Base-by-base conservation (phyloP, 2,329 filamentous ascomycete genomes). In the Xylariomycetidae sp. region DNA sequence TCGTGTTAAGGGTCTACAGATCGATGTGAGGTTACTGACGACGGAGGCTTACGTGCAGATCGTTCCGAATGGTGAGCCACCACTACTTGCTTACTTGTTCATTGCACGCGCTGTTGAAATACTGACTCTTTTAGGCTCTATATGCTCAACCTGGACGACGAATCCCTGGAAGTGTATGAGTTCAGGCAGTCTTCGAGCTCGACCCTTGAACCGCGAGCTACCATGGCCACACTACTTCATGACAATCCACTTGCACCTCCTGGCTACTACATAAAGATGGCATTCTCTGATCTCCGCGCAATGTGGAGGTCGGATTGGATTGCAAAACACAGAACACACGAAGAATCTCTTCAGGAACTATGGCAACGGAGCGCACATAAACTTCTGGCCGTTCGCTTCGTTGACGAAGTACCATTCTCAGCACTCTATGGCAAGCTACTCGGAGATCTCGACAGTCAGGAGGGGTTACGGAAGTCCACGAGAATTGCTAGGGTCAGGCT, bases 181-280 rank as follows among this genome's bases (percentile, higher is more conserved):
- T 45, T 41, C 22, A 33, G 29, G 22, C n/a, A n/a, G n/a, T n/a
- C n/a, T n/a, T 19, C 35, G 15, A 32, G 38, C 12, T 33, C 14
- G 9, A 9, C 20, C 10, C 2, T 18, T 5, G 19, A 19, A 14
- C 6, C 19, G 9, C 25, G 35, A 17, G 32, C 35, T 13, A 38
- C 30, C 12, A 30, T 40, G 16, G 13, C 32, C 9, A 25, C 34
- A 13, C 30, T 43, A 6, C 35, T 37, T 15, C 3, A 20, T 23
- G 6, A 10, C 3, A 30, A 22, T 15, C 39, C 35, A 10, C 7
- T 13, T 3, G 31, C 22, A 7, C 28, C 36, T 8, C 39, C 34
- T 3, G 39, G 42, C 10, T 47, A 45, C 24, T 43, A 43, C 18
- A 35, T 45, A 32, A 41, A 37, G 17, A 16, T 42, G 10, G 29